Evolutionary conservation across 2,329 filamentous ascomycete species (phyloP), one percentile per base, ranked within the genome.

Genomic region (Alternaria conjuncta): DNA sequence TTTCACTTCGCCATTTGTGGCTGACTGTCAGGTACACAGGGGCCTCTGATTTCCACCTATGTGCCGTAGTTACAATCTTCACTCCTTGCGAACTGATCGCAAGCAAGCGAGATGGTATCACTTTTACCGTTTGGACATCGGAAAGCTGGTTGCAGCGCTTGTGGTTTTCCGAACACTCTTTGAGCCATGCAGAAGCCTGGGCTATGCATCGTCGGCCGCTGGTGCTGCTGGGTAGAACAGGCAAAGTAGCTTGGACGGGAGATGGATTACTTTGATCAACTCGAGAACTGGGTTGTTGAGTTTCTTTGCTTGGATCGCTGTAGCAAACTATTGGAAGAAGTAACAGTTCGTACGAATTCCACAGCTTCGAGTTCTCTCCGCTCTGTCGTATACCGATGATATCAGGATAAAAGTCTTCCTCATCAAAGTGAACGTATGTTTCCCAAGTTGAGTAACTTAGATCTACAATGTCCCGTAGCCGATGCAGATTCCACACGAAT

Each of bases 21-120:
- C 32, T 36, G 9, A 36, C 2, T 0, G 32, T 36, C 13, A 36
- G n/a, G 5, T 36, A 36, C 3, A 36, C 13, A 1, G 13, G 32
- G 13, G 0, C 32, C 0, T 36, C 9, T 15, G 4, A 4, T 6
- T 8, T 3, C 13, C 0, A 7, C 4, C 2, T 15, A 12, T 15
- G 12, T 36, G 30, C 30, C 30, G 30, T 4, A 4, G 30, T 1
- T 1, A 36, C 13, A 7, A n/a, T 3, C 13, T 9, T n/a, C 32
- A 36, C 32, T n/a, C 1, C n/a, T n/a, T 1, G 13, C 13, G 32
- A 0, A 36, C 32, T 36, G 1, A n/a, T 7, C 13, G 32, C 32
- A 2, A 36, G 32, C 32, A 36, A 36, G 7, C 32, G 32, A 0
- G 32, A 36, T n/a, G 32, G 32, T 3, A 36, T 0, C 2, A 15